Evolutionary conservation across 208 protist species (phyloP).

Genomic region (Novymonas esmeraldas): DNA sequence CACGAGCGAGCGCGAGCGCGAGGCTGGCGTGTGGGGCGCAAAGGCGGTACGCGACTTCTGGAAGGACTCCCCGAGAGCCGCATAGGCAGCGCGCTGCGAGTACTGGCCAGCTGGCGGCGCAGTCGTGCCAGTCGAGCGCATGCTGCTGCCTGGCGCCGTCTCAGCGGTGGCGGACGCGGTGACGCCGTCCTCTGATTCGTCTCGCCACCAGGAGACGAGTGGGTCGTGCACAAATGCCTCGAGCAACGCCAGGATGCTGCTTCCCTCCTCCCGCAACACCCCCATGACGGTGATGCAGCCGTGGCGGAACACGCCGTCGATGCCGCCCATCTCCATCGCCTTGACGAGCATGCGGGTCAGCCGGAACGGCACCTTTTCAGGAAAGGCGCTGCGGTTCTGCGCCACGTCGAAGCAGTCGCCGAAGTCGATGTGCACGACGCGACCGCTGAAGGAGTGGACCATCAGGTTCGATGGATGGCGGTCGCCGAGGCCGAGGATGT

Average conservation of each 20-base stretch:
- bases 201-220: conserved; percentile 99
- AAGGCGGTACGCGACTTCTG: conserved; percentile 34
- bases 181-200: conserved; percentile 34
- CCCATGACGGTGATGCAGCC: conserved; percentile 98
- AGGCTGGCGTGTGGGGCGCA: conserved; percentile 26
- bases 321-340: conserved; percentile 99
- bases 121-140: conserved; percentile 6
- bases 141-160: conserved; percentile 24
- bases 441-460: conserved; percentile 98
- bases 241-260: conserved; percentile 98
- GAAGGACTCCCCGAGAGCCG: conserved; percentile 43
- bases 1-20: conserved; percentile 15
- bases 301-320: conserved; percentile 98
- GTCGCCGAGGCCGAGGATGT: conserved; percentile 99
- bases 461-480: conserved; percentile 99
- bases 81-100: conserved; percentile 38
- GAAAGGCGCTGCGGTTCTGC: conserved; percentile 97
- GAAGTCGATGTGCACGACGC: conserved; percentile 99
- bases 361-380: conserved; percentile 99
- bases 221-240: conserved; percentile 99
- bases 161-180: conserved; percentile 10
- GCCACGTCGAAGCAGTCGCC: conserved; percentile 99
- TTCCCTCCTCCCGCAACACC: conserved; percentile 98
- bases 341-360: conserved; percentile 99
- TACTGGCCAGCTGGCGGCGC: conserved; percentile 23